Evolutionary conservation across 495 filamentous ascomycete species (phyloP), one percentile per base, ranked within the genome.

Genomic region (Pseudotulostoma volvatum): DNA sequence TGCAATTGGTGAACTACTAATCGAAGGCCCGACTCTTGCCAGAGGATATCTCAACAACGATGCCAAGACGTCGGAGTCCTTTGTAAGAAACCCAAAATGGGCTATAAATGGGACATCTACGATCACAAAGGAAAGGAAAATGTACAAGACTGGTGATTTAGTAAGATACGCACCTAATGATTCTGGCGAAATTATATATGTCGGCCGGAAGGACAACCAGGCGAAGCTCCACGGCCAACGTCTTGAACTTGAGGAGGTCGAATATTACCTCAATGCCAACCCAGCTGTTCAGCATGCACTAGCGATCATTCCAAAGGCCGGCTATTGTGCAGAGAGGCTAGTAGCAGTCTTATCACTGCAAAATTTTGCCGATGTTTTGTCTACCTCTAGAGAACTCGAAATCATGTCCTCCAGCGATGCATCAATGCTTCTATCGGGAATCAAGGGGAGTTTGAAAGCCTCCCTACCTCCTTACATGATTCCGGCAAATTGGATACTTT

Each of bases 61-160:
- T 1, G 57, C 53, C 11, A 63, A 53, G 41, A 71, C 67, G 0
- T 46, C 48, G 3, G 49, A 51, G 2, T 53, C 53, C 0, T 74
- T 71, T 40, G 61, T 76, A 37, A 45, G 44, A 15, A 46, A 64
- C 23, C 70, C 69, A 3, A 43, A 42, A 13, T 74, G 66, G 67
- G 65, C 11, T 13, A 20, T 14, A 7, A 11, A 8, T 4, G 4
- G 5, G 41, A 13, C 23, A 15, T 66, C 1, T 11, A 7, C 14
- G 1, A 8, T 8, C 16, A 38, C 14, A 14, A 8, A 41, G 28
- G 9, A 5, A 0, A 21, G 31, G 15, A 18, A 33, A 18, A 41
- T 76, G n/a, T 79, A 79, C 43, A 71, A 68, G 45, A 74, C 71
- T 1, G 71, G 73, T 3, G 72, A 76, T 50, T 48, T 74, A 0